A percentile compares a stretch with the other conserved stretches of the same genome.
Conservation (phyloP, 306 rosid species). For the Elaeagnus macrophylla region DNA sequence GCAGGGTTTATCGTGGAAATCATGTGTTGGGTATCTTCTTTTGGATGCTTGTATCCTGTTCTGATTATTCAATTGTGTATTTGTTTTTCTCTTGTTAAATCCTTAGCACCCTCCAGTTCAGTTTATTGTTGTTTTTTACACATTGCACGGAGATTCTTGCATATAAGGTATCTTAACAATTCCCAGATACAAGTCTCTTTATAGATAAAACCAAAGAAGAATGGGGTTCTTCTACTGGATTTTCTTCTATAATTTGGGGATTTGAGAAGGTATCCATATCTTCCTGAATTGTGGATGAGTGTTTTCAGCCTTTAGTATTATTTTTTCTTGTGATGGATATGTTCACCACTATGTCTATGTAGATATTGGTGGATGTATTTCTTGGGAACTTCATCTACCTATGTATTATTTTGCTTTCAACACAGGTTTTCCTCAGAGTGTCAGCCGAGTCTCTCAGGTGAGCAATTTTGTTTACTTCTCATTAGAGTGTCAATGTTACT, state of each 20-base stretch:
- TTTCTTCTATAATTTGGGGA: constrained; percentile 45
- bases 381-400: constrained; percentile 64
- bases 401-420: constrained; percentile 41
- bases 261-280: constrained; percentile 46
- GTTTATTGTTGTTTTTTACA: no score
- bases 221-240: constrained; percentile 31
- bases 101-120: constrained; percentile 1
- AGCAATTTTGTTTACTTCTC: not conserved
- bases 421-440: constrained; percentile 38
- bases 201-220: constrained; percentile 42
- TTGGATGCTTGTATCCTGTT: constrained; percentile 73
- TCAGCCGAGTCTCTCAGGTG: constrained; percentile 45
- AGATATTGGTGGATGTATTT: constrained; percentile 48
- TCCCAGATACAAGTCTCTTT: constrained; percentile 48
- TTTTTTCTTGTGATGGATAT: not conserved
- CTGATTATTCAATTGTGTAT: not conserved
- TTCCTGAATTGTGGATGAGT: no score
- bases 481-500: no score
- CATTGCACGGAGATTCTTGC: no score
- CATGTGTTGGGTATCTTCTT: constrained; percentile 53
- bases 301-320: not conserved
- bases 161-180: constrained; percentile 33
- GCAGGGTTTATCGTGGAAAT: constrained; percentile 69
- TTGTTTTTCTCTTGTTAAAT: constrained; percentile 4
- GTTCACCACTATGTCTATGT: constrained; percentile 19